Percentiles rank a stretch among this genome's conserved stretches.
phyloP scores from a whole-genome alignment of 2,329 filamentous ascomycete species.

The Pyricularia sp. region DNA sequence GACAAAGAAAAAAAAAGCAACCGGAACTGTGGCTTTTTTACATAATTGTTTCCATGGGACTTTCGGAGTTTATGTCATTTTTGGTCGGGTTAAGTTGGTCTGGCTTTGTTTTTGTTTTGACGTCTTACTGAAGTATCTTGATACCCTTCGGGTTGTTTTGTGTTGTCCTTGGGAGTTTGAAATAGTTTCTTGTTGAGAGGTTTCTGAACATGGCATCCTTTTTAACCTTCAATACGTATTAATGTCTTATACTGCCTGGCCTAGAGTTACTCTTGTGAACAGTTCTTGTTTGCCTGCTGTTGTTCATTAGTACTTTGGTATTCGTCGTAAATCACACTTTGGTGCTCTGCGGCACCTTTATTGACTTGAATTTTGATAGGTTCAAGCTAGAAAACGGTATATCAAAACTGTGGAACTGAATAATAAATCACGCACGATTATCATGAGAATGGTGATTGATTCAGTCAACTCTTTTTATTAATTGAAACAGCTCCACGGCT shows the following conservation, averaged over 20 bases:
- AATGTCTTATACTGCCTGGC: not conserved
- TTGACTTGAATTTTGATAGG: too few relatives aligned
- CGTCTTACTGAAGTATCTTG: constrained; percentile 2
- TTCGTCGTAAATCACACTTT: not conserved
- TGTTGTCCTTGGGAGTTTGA: not conserved
- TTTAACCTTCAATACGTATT: not conserved
- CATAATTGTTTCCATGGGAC: not conserved
- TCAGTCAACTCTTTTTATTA: not conserved
- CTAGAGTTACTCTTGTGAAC: not conserved
- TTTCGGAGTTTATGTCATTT: not conserved
- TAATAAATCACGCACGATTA: not conserved
- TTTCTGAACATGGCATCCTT: not conserved
- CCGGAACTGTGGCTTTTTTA: not conserved
- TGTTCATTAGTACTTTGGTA: not conserved
- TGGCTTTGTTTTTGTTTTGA: not conserved
- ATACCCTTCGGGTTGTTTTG: constrained; percentile 5
- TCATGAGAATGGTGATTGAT: not conserved
- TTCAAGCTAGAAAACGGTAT: too few relatives aligned
- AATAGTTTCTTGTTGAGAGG: not conserved
- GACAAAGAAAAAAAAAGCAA: not conserved
- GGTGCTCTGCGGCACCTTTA: too few relatives aligned
- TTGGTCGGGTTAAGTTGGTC: not conserved
- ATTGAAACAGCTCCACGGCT: not conserved
- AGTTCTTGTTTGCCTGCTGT: not conserved
- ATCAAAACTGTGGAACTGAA: not conserved